Percentiles rank a stretch among this genome's conserved stretches.
Conservation (phyloP, 163 green algal genomes). For the Scenedesmus sp. region DNA sequence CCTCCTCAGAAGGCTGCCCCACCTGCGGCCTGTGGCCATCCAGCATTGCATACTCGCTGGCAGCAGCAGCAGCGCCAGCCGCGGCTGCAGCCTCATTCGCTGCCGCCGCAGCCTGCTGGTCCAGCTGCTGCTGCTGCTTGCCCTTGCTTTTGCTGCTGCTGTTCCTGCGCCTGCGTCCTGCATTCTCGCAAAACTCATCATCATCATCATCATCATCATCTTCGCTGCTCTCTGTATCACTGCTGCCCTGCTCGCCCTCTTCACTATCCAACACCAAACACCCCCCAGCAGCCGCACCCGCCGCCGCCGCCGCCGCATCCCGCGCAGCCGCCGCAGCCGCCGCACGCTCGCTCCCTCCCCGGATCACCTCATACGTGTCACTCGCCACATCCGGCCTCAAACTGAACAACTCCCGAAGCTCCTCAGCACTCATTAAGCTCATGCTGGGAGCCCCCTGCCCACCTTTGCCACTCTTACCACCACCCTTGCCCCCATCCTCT, state of each 20-base stretch:
- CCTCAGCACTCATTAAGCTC: slow-evolving; percentile 84
- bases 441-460: slow-evolving; percentile 41
- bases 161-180: not conserved
- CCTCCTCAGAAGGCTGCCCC: slow-evolving; percentile 86
- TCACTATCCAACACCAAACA: not conserved
- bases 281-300: not conserved
- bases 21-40: slow-evolving; percentile 66
- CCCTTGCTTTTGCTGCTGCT: slow-evolving; percentile 24
- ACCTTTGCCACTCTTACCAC: slow-evolving; percentile 37
- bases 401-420: slow-evolving; percentile 93
- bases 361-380: slow-evolving; percentile 94
- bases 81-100: not conserved
- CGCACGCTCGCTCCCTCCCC: slow-evolving; percentile 46
- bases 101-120: not conserved
- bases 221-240: not conserved
- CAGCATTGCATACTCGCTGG: not conserved
- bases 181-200: not conserved
- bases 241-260: not conserved
- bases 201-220: not conserved
- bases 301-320: slow-evolving; percentile 42
- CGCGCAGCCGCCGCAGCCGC: slow-evolving; percentile 34
- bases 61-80: slow-evolving; percentile 3
- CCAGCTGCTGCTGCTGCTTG: slow-evolving; percentile 24
- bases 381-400: slow-evolving; percentile 76
- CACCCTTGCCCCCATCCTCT: not conserved